Evolutionary conservation across 495 filamentous ascomycete species (phyloP), one percentile per base, ranked within the genome.

Genomic region (Lophium mytilinum): DNA sequence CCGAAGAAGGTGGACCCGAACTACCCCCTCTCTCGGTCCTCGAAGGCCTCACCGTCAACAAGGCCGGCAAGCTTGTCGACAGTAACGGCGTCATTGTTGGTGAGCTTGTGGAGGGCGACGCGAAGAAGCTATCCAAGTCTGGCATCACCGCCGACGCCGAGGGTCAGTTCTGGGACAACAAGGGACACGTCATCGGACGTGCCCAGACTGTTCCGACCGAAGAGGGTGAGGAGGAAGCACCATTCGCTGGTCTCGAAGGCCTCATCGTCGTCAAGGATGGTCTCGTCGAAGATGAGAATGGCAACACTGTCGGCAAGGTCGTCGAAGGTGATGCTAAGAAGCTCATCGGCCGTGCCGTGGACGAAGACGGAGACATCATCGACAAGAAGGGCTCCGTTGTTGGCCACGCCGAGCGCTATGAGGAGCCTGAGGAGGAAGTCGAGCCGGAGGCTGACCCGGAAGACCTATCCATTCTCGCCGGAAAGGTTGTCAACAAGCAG

Each of bases 401-500:
- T 54, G 82, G 80, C 34, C 77, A 79, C 43, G 81, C 80, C 33
- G 82, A 85, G 65, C 79, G 78, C 48, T 80, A 72, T 33, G 77
- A 75, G 52, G 69, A 69, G 45, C 69, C 71, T 18, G 79, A 78
- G 62, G 72, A 69, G 40, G 86, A 71, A 49, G 53, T 62, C 30
- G 61, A 67, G 49, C 55, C 61, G 1, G 60, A 66, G 51, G 37
- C 53, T 14, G 41, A 45, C 9, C 39, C 60, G n/a, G 53, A 60
- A 24, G 72, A 94, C 66, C 75, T 86, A 21, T 86, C 85, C 0
- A 70, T 78, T 24, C 72, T 93, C 33, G 80, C 83, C 36, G 81
- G 80, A 56, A 80, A 80, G 66, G 78, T 74, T 37, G 80, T 90
- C 66, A 92, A 90, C 79, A 95, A 93, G 74, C 71, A 79, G 36